A percentile compares a stretch with the other conserved stretches of the same genome.
phyloP scores from a whole-genome alignment of 257 asterid species.

The Petrea volubilis region DNA sequence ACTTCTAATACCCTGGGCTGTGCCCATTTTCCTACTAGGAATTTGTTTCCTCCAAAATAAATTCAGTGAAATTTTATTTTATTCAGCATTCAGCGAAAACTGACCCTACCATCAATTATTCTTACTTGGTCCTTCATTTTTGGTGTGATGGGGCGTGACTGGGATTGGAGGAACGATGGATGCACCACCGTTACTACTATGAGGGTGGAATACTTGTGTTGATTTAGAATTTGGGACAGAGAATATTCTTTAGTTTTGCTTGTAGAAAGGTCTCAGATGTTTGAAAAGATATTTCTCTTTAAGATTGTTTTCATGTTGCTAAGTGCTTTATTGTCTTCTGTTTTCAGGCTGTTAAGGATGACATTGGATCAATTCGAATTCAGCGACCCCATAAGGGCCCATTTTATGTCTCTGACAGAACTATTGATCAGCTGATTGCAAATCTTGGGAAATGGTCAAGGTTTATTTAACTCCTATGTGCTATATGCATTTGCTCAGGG shows the following conservation, averaged over 20 bases:
- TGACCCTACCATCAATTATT: neutral
- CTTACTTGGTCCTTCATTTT: neutral
- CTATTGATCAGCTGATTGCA: conserved; percentile 90
- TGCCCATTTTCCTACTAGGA: neutral
- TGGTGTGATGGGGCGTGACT: neutral
- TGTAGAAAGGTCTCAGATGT: neutral
- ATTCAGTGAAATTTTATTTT: neutral
- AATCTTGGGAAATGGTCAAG: conserved; percentile 99
- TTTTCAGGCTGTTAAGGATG: conserved; percentile 88
- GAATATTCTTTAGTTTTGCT: conserved; percentile 1
- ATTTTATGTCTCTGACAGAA: conserved; percentile 83
- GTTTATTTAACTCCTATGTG: conserved; percentile 34
- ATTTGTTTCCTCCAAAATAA: neutral
- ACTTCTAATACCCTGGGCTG: neutral
- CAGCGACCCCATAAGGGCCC: conserved; percentile 97
- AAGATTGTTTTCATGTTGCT: conserved; percentile 17
- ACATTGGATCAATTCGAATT: conserved; percentile 78
- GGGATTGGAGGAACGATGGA: neutral
- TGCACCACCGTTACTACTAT: neutral
- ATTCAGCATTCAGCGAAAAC: neutral
- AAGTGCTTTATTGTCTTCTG: conserved; percentile 12
- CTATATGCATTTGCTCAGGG: conserved; percentile 1
- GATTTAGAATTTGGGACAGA: neutral
- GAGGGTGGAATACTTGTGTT: neutral
- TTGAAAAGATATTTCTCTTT: neutral